Base-by-base conservation (phyloP, 2,329 filamentous ascomycete species). In the Blastomyces emzantsi region DNA sequence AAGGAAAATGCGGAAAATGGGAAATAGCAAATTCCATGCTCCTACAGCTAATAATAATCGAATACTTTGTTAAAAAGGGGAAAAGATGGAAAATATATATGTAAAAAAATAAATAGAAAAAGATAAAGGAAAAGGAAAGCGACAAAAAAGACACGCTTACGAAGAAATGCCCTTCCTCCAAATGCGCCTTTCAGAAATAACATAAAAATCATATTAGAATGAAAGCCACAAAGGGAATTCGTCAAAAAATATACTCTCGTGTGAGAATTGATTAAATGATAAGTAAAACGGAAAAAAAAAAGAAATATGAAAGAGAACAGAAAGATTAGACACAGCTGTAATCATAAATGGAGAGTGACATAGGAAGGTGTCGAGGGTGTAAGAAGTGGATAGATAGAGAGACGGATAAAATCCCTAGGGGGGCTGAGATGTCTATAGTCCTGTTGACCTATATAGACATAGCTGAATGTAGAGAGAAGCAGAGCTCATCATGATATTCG, bases 211-310 rank as follows among this genome's bases (percentile, higher is more conserved):
- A 49, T 55, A 49, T 11, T 36, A 58, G n/a, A 57, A 33, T n/a
- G 28, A 43, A 33, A 51, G 51, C 30, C 28, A 39, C 36, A 43
- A 54, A 64, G 45, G 54, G 33, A 63, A 64, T 63, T 63, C 62
- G 62, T 63, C 25, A 52, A 15, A 13, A n/a, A 11, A 43, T 28
- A 39, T 54, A 52, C 39, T 33, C 30, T 56, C 28, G 52, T 56
- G 52, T 22, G 52, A 36, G 30, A n/a, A 19, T 22, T 56, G 45
- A 52, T 62, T 58, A 19, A 62, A 62, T 39, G 63, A 58, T 33
- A 36, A 22, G 52, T 39, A 67, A 67, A 63, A 70, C 67, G 67
- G 66, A 66, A 67, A 63, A 67, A 57, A 58, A 65, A 60, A 62
- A 62, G n/a, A n/a, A 51, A 28, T 9, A 28, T n/a, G n/a, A 52